Evolutionary conservation across 495 filamentous ascomycete genomes (phyloP).

Genomic region (Glonium stellatum): DNA sequence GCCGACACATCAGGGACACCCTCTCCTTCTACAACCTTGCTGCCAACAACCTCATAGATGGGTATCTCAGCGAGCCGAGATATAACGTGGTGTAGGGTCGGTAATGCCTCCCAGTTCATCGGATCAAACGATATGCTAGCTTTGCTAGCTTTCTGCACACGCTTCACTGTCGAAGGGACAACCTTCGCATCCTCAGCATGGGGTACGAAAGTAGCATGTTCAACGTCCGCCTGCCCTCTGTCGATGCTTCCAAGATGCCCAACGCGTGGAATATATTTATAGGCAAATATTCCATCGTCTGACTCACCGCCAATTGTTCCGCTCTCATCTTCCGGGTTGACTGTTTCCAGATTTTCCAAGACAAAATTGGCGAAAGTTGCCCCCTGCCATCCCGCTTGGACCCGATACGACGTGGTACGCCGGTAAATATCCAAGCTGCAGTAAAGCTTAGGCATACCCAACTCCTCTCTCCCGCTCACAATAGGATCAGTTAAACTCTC

Average conservation of each 20-base stretch:
- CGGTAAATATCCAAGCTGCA: constrained; percentile 34
- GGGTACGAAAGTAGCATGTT: constrained; percentile 38
- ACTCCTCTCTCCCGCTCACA: constrained; percentile 48
- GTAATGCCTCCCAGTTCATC: constrained; percentile 44
- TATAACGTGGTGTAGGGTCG: constrained; percentile 51
- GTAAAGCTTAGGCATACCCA: constrained; percentile 43
- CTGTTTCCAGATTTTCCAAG: constrained; percentile 37
- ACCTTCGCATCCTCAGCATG: constrained; percentile 32
- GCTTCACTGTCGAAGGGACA: constrained; percentile 33
- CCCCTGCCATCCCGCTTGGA: constrained; percentile 45
- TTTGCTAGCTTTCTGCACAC: constrained; percentile 36
- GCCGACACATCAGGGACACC: constrained; percentile 45
- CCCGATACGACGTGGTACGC: constrained; percentile 35
- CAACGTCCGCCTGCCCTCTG: constrained; percentile 42
- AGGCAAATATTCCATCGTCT: constrained; percentile 40
- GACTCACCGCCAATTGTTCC: constrained; percentile 33
- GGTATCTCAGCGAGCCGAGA: constrained; percentile 46
- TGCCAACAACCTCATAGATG: constrained; percentile 46
- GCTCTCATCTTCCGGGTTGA: constrained; percentile 28
- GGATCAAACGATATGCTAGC: constrained; percentile 42
- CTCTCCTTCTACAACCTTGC: constrained; percentile 44
- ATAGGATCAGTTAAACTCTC: constrained; percentile 49
- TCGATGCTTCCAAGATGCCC: constrained; percentile 26
- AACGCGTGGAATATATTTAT: constrained; percentile 45
- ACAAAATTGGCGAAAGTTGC: constrained; percentile 41